Percentiles rank a stretch among this genome's conserved stretches.
Evolutionary conservation across 495 filamentous ascomycete species (phyloP).

Genomic region (Aspergillus baeticus): DNA sequence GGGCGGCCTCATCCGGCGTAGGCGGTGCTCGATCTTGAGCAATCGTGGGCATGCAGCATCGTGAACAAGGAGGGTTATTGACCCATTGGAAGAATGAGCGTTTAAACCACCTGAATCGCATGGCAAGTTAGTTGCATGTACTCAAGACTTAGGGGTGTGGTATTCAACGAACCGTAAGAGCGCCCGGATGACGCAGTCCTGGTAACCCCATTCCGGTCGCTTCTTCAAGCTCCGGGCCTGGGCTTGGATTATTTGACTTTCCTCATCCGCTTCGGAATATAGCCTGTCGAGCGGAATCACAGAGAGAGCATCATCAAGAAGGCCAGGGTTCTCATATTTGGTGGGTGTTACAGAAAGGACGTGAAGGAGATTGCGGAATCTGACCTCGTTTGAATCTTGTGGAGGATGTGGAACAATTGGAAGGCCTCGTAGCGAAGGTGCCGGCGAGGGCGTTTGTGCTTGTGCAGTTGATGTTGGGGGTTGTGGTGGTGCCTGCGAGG

Average conservation of each 20-base stretch:
- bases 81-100: slow-evolving; percentile 93
- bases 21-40: slow-evolving; percentile 79
- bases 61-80: slow-evolving; percentile 85
- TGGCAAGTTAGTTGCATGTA: neutral
- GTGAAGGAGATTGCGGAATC: slow-evolving; percentile 80
- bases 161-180: slow-evolving; percentile 61
- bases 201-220: slow-evolving; percentile 93
- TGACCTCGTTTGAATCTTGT: slow-evolving; percentile 68
- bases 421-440: slow-evolving; percentile 62
- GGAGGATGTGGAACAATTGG: slow-evolving; percentile 82
- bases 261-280: slow-evolving; percentile 92
- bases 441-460: slow-evolving; percentile 61
- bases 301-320: slow-evolving; percentile 88
- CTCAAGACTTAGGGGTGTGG: slow-evolving; percentile 4
- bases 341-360: slow-evolving; percentile 80
- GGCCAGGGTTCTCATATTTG: slow-evolving; percentile 94
- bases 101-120: slow-evolving; percentile 80
- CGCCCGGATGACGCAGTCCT: slow-evolving; percentile 93
- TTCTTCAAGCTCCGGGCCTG: slow-evolving; percentile 81
- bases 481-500: slow-evolving; percentile 41
- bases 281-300: slow-evolving; percentile 87
- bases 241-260: slow-evolving; percentile 80
- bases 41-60: slow-evolving; percentile 79
- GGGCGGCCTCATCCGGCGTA: slow-evolving; percentile 82
- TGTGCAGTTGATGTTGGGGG: slow-evolving; percentile 35